Percentiles rank a stretch among this genome's conserved stretches.
These are phyloP conservation scores for Magnolia kwangsiensis DNA, from an alignment of 164 flowering plant species.

Conservation along the genomic window DNA sequence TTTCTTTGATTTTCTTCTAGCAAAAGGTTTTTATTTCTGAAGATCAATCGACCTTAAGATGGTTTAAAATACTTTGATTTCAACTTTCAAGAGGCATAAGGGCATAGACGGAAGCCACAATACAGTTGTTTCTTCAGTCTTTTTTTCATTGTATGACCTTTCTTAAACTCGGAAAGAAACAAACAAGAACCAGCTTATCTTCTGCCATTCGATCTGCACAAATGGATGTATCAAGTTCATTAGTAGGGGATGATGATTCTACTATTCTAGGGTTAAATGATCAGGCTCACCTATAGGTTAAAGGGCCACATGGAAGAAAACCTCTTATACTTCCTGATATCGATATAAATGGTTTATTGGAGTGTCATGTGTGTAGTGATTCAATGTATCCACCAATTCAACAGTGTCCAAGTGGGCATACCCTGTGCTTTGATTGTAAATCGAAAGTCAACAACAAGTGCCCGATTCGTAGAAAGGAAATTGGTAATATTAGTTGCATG, in stretches of 20 bases:
- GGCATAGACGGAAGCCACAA: too few species aligned
- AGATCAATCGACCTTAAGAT: too few species aligned
- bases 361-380: conserved; percentile 27
- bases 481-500: too few species aligned
- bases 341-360: too few species aligned
- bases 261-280: conserved; percentile 6
- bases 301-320: conserved; percentile 17
- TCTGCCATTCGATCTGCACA: background rate
- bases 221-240: conserved; percentile 19
- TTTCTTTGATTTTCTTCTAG: too few species aligned
- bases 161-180: conserved; percentile 10
- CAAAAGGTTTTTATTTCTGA: too few species aligned
- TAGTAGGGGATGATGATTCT: conserved; percentile 14
- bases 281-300: conserved; percentile 5
- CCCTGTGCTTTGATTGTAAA: too few species aligned
- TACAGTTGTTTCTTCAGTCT: background rate
- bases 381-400: conserved; percentile 33
- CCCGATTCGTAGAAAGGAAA: too few species aligned
- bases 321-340: too few species aligned
- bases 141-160: background rate
- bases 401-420: too few species aligned
- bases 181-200: conserved; percentile 1
- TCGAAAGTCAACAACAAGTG: too few species aligned
- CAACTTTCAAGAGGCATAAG: background rate
- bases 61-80: conserved; percentile 1